A percentile compares a stretch with the other conserved stretches of the same genome.
These are phyloP conservation scores for Dioszegia crocea DNA, from an alignment of 768 basidiomycete species.

Conservation along the genomic window DNA sequence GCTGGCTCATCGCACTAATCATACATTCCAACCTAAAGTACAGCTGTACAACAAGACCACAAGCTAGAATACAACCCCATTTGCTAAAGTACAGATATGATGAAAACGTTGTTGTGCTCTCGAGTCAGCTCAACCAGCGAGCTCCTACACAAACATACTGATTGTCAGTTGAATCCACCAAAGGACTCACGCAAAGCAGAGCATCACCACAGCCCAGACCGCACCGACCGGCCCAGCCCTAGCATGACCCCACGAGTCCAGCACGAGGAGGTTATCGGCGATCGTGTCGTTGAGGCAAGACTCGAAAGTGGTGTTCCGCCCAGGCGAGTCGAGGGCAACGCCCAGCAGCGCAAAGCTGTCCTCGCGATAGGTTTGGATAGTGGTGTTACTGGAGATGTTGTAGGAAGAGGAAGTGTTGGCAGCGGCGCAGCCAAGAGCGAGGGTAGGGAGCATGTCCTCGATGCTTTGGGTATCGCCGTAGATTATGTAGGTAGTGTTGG, in stretches of 20 bases:
- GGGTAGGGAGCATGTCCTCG: neutral
- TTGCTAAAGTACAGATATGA: no score
- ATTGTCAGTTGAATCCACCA: no score
- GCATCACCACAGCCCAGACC: neutral
- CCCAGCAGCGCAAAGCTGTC: neutral
- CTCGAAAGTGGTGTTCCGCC: neutral
- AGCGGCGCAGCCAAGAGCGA: neutral
- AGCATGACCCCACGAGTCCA: neutral
- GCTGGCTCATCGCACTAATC: no score
- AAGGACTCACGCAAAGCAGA: neutral
- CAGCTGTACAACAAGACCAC: no score
- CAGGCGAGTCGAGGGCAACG: neutral
- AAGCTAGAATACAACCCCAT: no score
- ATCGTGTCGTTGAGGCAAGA: constrained; percentile 7
- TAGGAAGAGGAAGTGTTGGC: neutral
- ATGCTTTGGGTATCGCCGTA: constrained; percentile 4
- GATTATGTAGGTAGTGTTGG: neutral
- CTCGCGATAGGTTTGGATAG: constrained; percentile 1
- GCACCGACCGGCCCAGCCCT: neutral
- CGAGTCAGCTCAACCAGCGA: no score
- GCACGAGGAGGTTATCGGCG: neutral
- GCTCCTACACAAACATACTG: no score
- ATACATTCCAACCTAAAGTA: no score
- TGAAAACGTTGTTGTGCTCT: no score
- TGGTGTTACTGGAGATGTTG: neutral